Evolutionary conservation across 495 filamentous ascomycete genomes (phyloP), one percentile per base, ranked within the genome.

Genomic region (Hyaloscypha bicolor): DNA sequence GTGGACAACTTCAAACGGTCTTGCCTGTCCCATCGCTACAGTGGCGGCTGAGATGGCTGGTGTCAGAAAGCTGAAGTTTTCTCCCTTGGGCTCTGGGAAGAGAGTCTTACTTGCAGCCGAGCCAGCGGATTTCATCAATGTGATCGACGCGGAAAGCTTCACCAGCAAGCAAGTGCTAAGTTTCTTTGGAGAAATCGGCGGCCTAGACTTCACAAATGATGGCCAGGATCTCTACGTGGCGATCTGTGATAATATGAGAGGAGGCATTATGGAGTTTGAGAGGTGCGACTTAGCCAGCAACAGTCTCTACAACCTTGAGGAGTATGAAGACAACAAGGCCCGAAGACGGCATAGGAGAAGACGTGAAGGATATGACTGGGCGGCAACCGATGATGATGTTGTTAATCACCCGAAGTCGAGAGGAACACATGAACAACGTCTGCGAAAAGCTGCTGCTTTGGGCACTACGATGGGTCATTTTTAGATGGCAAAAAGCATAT

Each of bases 161-260:
- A 76, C 80, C 9, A 82, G 83, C 14, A 87, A 87, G 65, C 94
- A 97, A 73, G 89, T 87, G 9, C 78, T 97, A 3, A 91, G 93
- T 68, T 89, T 96, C 72, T 96, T 96, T 71, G 93, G 94, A 19
- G 91, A 94, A 69, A 85, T 96, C 32, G 92, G 87, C 4, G 94
- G 94, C 4, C 83, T 93, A 3, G 85, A 86, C 45, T 91, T 93
- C 68, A 80, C 88, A 29, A 86, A 88, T 25, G 91, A 89, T 67
- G 94, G 94, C 5, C 78, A 83, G 48, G 83, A 87, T 57, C 79
- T 97, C 42, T 87, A 87, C 71, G 86, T 95, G 3, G 85, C 91
- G 21, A 94, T 91, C 66, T 85, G 85, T 22, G 94, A 98, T 73
- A 79, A 79, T 30, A 82, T 82, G 31, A 88, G 92, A 72, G 94